Percentiles rank a stretch among this genome's conserved stretches.
Conservation (phyloP, 139 green algal species). For the Tetraselmis chui region DNA sequence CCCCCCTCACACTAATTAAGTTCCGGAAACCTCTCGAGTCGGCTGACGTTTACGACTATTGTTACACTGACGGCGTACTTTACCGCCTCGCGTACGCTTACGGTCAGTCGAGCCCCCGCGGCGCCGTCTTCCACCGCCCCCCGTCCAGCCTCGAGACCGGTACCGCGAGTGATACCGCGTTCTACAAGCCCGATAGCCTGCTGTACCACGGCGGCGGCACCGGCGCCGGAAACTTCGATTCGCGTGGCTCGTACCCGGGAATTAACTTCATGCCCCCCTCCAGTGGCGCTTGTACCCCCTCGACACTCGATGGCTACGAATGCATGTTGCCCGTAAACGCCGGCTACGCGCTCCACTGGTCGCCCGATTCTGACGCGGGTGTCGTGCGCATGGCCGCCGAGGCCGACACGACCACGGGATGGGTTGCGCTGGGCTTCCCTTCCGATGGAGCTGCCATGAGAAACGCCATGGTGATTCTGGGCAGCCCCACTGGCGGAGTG, state of each 20-base stretch:
- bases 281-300: conserved; percentile 4
- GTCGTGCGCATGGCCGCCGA: conserved; percentile 13
- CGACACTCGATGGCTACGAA: conserved; percentile 7
- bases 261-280: conserved; percentile 9
- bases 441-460: background rate
- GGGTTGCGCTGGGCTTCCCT: background rate
- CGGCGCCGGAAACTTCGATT: conserved; percentile 3
- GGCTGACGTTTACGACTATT: conserved; percentile 8
- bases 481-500: background rate
- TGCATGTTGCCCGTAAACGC: conserved; percentile 13
- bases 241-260: conserved; percentile 3
- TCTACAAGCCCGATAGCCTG: conserved; percentile 16
- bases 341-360: conserved; percentile 15
- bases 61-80: conserved; percentile 3
- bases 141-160: conserved; percentile 11
- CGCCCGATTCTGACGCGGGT: background rate
- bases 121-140: conserved; percentile 9
- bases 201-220: conserved; percentile 25
- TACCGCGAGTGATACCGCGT: conserved; percentile 5
- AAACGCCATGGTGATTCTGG: background rate
- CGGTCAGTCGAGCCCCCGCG: conserved; percentile 10
- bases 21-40: background rate
- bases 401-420: background rate
- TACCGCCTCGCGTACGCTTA: conserved; percentile 25
- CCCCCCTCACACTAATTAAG: conserved; percentile 4